Evolutionary conservation across 225 moss, liverwort and hornwort genomes (phyloP).

Genomic region (Physcomitrium patens): DNA sequence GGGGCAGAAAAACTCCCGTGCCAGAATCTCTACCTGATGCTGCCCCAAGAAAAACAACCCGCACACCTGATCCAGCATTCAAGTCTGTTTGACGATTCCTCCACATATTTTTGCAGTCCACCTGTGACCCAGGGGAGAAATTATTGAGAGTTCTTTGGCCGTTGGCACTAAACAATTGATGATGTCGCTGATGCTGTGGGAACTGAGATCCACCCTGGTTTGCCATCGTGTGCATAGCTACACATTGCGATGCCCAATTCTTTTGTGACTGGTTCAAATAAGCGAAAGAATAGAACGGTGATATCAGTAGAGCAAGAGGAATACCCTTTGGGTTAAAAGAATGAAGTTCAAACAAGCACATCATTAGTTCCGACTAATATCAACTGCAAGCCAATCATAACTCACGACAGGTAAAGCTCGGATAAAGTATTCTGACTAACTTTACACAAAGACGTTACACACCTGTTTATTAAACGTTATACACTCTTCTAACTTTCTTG

Average conservation of each 20-base stretch:
- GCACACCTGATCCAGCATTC: conserved; percentile 67
- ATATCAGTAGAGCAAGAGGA: too few relatives aligned
- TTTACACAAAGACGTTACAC: too few relatives aligned
- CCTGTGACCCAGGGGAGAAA: conserved; percentile 29
- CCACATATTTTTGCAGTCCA: conserved; percentile 36
- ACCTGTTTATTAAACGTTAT: conserved; percentile 22
- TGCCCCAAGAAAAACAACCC: conserved; percentile 66
- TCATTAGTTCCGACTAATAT: too few relatives aligned
- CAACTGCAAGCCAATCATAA: too few relatives aligned
- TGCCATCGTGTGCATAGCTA: conserved; percentile 8
- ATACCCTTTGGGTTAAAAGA: too few relatives aligned
- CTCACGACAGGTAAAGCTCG: too few relatives aligned
- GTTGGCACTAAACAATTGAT: conserved; percentile 22
- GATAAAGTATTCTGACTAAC: too few relatives aligned
- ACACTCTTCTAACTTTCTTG: conserved; percentile 25
- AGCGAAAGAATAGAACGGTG: too few relatives aligned
- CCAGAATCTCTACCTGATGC: conserved; percentile 70
- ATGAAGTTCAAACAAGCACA: not conserved
- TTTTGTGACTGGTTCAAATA: conserved; percentile 21
- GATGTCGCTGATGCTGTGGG: conserved; percentile 29
- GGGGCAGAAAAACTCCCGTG: conserved; percentile 75
- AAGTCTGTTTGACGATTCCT: conserved; percentile 32
- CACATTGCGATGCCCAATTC: conserved; percentile 33
- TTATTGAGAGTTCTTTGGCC: conserved; percentile 20
- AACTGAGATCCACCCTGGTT: conserved; percentile 10